Percentiles rank a stretch among this genome's conserved stretches.
Evolutionary conservation across 345 rosid species (phyloP).

Genomic region (Gynandropsis gynandra): DNA sequence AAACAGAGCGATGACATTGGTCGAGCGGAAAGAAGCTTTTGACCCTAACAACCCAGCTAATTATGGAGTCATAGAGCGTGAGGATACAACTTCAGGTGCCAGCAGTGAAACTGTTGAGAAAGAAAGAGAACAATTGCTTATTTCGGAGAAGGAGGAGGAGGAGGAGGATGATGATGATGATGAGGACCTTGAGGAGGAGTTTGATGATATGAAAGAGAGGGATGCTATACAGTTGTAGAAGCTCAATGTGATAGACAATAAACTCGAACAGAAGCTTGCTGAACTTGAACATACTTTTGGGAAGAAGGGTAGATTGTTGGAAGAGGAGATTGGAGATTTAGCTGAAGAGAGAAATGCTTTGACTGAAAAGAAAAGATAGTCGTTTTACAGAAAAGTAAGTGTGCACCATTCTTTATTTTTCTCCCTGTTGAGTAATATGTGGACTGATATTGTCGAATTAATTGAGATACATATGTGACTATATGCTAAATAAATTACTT

Average conservation of each 20-base stretch:
- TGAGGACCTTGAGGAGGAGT: slow-evolving; percentile 87
- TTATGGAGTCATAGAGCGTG: slow-evolving; percentile 58
- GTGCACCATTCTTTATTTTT: background rate
- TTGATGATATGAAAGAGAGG: slow-evolving; percentile 90
- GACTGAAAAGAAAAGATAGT: slow-evolving; percentile 78
- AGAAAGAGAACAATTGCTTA: slow-evolving; percentile 32
- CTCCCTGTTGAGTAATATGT: background rate
- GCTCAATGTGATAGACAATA: slow-evolving; percentile 72
- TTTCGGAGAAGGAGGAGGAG: slow-evolving; percentile 25
- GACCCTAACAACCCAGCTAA: slow-evolving; percentile 83
- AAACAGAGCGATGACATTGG: slow-evolving; percentile 78
- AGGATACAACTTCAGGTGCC: slow-evolving; percentile 33
- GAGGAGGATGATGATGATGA: slow-evolving; percentile 25
- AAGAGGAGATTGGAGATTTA: slow-evolving; percentile 87
- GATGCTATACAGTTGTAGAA: slow-evolving; percentile 65
- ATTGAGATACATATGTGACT: background rate
- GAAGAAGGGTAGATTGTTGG: slow-evolving; percentile 78
- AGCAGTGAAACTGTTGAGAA: slow-evolving; percentile 31
- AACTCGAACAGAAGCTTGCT: slow-evolving; percentile 76
- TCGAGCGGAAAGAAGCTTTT: slow-evolving; percentile 80
- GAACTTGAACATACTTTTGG: slow-evolving; percentile 90
- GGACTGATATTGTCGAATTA: slow-evolving; percentile 1
- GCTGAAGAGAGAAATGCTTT: slow-evolving; percentile 91
- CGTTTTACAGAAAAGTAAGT: slow-evolving; percentile 75
- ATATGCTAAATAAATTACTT: background rate